Conservation (phyloP, 2,329 filamentous ascomycete genomes). For the Aspergillus flavus region DNA sequence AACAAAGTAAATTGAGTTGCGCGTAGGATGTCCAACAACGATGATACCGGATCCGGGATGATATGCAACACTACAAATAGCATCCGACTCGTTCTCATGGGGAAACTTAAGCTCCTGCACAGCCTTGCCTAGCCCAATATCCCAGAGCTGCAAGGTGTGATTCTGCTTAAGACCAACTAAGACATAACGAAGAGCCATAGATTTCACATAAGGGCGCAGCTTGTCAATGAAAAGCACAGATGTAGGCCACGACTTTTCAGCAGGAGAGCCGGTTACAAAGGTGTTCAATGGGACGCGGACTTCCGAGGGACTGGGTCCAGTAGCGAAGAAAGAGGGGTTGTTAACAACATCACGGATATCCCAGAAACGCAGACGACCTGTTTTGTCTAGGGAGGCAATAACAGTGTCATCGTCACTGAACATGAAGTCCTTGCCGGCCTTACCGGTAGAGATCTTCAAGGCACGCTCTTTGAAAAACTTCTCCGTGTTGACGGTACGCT, state of each 20-base stretch:
- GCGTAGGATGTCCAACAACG: slow-evolving; percentile 90
- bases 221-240: slow-evolving; percentile 97
- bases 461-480: slow-evolving; percentile 83
- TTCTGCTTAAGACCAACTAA: slow-evolving; percentile 99
- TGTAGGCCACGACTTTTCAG: slow-evolving; percentile 94
- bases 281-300: slow-evolving; percentile 85
- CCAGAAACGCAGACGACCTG: slow-evolving; percentile 96
- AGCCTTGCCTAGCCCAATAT: slow-evolving; percentile 89
- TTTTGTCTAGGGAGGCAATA: slow-evolving; percentile 95
- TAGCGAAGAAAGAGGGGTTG: slow-evolving; percentile 45
- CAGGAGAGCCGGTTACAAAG: slow-evolving; percentile 80
- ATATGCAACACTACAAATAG: slow-evolving; percentile 96
- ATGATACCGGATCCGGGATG: slow-evolving; percentile 92
- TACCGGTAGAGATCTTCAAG: slow-evolving; percentile 92
- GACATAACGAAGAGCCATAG: slow-evolving; percentile 88
- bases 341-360: slow-evolving; percentile 79
- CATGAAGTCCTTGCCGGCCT: slow-evolving; percentile 96
- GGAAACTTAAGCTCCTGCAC: slow-evolving; percentile 97
- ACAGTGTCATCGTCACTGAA: slow-evolving; percentile 97
- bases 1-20: slow-evolving; percentile 96
- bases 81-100: slow-evolving; percentile 92
- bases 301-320: slow-evolving; percentile 61
- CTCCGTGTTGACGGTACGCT: slow-evolving; percentile 76
- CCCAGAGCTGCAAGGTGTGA: slow-evolving; percentile 97
- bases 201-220: slow-evolving; percentile 87